Evolutionary conservation across 139 green algal genomes (phyloP).

Genomic region (Coelastrella sp.): DNA sequence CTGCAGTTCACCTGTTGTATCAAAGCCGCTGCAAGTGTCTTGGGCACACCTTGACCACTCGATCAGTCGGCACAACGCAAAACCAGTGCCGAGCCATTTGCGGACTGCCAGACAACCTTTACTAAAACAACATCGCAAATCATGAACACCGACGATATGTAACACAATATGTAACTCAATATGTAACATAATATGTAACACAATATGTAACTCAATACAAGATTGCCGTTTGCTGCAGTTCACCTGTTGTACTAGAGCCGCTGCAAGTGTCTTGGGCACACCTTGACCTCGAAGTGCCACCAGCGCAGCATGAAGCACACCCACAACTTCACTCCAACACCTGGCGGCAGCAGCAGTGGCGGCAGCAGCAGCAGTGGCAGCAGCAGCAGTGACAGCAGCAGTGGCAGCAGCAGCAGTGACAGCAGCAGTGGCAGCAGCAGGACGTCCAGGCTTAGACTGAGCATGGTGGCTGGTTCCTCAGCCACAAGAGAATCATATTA

Average conservation of each 20-base stretch:
- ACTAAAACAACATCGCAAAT: no score
- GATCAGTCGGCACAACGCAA: background rate
- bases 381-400: background rate
- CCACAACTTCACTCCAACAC: conserved; percentile 61
- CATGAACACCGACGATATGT: background rate
- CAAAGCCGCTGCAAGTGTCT: conserved; percentile 43
- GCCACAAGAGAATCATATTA: no score
- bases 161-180: background rate
- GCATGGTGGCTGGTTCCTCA: no score
- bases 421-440: background rate
- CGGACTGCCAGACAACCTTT: no score
- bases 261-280: conserved; percentile 60
- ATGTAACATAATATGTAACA: background rate
- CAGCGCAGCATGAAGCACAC: conserved; percentile 53
- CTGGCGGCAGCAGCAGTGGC: background rate
- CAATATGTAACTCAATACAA: background rate
- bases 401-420: background rate
- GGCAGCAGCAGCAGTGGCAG: conserved; percentile 21
- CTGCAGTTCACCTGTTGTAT: conserved; percentile 54
- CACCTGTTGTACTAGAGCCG: conserved; percentile 64
- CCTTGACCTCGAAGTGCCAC: conserved; percentile 51
- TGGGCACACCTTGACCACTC: conserved; percentile 49
- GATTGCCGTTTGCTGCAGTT: background rate
- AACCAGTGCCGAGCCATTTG: background rate
- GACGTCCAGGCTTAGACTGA: no score